Conservation (phyloP, 2,329 filamentous ascomycete species). For the Pseudopithomyces maydicus region DNA sequence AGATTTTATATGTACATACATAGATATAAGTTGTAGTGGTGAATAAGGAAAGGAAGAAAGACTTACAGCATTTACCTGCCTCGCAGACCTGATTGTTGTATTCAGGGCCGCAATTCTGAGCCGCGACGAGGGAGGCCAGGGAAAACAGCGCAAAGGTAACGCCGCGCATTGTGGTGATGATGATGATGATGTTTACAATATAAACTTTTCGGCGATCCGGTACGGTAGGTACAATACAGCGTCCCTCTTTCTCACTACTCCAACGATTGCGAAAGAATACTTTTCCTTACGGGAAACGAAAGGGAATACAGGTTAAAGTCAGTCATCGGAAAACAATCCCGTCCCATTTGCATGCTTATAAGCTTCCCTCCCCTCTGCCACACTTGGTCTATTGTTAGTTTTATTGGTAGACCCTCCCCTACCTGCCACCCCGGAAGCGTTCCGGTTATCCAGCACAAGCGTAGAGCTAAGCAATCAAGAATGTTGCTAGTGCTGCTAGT, state of each 20-base stretch:
- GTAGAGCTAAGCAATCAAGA: not conserved
- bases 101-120: constrained; percentile 45
- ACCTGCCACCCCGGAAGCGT: not conserved
- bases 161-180: constrained; percentile 38
- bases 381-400: not conserved
- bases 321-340: not conserved
- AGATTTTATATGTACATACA: constrained; percentile 8
- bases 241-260: not conserved
- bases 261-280: not conserved
- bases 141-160: constrained; percentile 29
- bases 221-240: too few relatives aligned
- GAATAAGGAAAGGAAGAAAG: not conserved
- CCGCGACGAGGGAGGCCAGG: constrained; percentile 31
- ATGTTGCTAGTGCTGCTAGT: not conserved
- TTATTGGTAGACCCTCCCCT: not conserved
- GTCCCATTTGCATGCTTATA: not conserved
- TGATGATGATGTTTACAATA: not conserved
- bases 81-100: constrained; percentile 41
- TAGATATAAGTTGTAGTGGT: not conserved
- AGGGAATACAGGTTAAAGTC: not conserved
- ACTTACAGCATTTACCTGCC: constrained; percentile 43
- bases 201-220: not conserved
- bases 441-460: not conserved
- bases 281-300: not conserved
- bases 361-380: not conserved